phyloP scores from a whole-genome alignment of 169 alveolate genomes.

The Perkinsus chesapeaki region DNA sequence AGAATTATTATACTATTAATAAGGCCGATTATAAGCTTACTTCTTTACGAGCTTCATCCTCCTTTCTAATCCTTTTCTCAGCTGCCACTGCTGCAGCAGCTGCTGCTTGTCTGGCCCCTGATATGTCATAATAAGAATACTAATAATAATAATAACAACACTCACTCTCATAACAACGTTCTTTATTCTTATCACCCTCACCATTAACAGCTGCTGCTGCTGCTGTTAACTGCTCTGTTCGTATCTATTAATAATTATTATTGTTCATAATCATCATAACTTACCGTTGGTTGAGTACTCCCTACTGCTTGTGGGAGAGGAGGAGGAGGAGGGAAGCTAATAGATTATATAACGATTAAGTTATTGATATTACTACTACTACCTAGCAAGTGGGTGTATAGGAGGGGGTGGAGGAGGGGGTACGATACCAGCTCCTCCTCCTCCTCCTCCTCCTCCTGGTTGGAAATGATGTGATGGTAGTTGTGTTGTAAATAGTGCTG shows the following conservation, averaged over 20 bases:
- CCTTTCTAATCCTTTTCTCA: neutral
- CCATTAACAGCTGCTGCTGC: too few relatives aligned
- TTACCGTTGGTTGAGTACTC: too few relatives aligned
- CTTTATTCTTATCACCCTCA: too few relatives aligned
- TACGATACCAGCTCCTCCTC: too few relatives aligned
- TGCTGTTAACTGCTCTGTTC: too few relatives aligned
- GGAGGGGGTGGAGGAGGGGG: neutral
- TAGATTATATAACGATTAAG: neutral
- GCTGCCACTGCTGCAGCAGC: neutral
- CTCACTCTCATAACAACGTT: too few relatives aligned
- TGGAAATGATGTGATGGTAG: too few relatives aligned
- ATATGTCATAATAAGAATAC: neutral
- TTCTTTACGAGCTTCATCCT: neutral
- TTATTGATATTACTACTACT: neutral
- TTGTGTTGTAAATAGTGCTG: neutral
- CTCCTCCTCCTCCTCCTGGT: too few relatives aligned
- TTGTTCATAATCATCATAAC: too few relatives aligned
- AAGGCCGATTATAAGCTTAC: neutral
- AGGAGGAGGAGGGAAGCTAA: neutral
- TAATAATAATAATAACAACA: too few relatives aligned
- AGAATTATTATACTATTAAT: neutral
- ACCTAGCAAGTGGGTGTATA: neutral
- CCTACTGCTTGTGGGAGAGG: neutral
- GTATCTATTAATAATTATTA: too few relatives aligned
- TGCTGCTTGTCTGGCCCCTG: neutral